These are phyloP conservation scores for Trichosporon coremiiforme DNA, from an alignment of 1,284 basidiomycete genomes.

Conservation along the genomic window DNA sequence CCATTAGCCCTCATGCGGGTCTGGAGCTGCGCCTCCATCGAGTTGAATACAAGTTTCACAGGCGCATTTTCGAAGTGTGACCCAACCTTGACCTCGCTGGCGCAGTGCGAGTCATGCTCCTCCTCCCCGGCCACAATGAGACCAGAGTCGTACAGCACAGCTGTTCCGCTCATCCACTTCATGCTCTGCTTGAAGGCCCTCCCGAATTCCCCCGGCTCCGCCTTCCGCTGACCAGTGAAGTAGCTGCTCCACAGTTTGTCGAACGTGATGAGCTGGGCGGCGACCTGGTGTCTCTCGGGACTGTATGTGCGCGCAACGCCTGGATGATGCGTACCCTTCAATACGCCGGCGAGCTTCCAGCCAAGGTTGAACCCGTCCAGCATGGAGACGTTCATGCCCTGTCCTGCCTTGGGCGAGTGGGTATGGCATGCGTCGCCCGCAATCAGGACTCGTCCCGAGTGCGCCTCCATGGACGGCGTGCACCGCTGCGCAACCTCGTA, in stretches of 20 bases:
- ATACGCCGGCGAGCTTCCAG: slow-evolving; percentile 59
- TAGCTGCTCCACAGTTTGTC: slow-evolving; percentile 71
- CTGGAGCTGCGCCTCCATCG: background rate
- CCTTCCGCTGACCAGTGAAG: background rate
- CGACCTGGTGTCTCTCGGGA: slow-evolving; percentile 33
- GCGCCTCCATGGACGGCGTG: slow-evolving; percentile 48
- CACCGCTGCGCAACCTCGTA: slow-evolving; percentile 56
- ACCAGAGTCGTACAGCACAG: background rate
- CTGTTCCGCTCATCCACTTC: slow-evolving; percentile 9
- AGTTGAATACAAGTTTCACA: background rate
- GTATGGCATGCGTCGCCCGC: slow-evolving; percentile 49
- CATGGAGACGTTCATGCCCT: slow-evolving; percentile 49
- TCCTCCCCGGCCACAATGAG: background rate
- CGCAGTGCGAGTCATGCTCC: background rate
- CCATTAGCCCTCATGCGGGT: background rate
- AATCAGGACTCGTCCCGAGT: slow-evolving; percentile 37
- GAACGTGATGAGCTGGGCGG: slow-evolving; percentile 72
- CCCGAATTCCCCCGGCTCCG: background rate
- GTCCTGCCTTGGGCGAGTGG: slow-evolving; percentile 47
- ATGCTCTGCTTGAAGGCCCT: background rate
- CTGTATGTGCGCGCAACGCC: slow-evolving; percentile 66
- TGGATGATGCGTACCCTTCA: slow-evolving; percentile 66
- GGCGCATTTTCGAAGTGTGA: background rate
- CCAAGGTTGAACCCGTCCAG: slow-evolving; percentile 52
- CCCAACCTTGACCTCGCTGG: background rate